phyloP scores from a whole-genome alignment of 2,329 filamentous ascomycete species.

The Trichoderma koningiopsis region DNA sequence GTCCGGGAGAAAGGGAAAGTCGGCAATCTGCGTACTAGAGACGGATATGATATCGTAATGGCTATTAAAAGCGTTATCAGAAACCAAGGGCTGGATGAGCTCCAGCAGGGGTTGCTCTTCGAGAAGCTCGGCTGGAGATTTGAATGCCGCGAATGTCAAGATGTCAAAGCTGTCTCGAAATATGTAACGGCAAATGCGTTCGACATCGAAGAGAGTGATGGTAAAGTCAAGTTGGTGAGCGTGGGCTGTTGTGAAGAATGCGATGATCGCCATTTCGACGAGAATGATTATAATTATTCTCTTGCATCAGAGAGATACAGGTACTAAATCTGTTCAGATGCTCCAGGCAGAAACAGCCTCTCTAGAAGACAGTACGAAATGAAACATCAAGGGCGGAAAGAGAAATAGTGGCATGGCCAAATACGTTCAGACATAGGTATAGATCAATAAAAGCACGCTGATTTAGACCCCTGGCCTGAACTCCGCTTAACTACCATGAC shows the following conservation, averaged over 20 bases:
- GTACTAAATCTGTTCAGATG: neutral
- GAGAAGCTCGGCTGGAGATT: neutral
- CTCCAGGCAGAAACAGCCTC: neutral
- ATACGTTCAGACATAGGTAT: neutral
- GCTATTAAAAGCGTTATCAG: neutral
- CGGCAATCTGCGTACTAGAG: neutral
- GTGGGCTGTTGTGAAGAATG: neutral
- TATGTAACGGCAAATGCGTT: neutral
- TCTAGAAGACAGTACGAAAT: neutral
- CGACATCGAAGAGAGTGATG: neutral
- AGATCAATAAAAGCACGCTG: neutral
- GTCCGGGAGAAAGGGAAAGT: neutral
- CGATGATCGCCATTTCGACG: neutral
- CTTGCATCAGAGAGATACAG: neutral
- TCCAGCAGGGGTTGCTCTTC: neutral
- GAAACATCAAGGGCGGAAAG: neutral
- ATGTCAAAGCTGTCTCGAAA: neutral
- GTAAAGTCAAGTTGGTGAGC: neutral
- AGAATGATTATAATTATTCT: neutral
- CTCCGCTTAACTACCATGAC: neutral
- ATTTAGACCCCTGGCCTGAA: neutral
- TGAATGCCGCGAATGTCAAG: neutral
- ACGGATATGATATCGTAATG: neutral
- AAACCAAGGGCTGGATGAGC: neutral
- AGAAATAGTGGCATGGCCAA: neutral